These are phyloP conservation scores for Erysimum pusillum DNA, from an alignment of 441 rosid species.

Conservation along the genomic window DNA sequence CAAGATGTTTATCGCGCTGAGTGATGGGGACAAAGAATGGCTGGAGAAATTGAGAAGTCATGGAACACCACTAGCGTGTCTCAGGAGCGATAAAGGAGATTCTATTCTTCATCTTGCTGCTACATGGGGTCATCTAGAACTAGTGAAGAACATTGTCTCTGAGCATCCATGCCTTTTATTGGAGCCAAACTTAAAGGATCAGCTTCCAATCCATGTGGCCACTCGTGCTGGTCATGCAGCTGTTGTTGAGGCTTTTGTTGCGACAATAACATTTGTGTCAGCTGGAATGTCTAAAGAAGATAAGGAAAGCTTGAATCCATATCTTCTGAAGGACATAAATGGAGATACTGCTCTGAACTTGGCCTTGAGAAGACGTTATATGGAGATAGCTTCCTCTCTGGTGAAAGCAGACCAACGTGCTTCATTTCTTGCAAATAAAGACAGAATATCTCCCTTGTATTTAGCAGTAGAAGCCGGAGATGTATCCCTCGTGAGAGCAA, in stretches of 20 bases:
- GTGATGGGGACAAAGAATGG: not conserved
- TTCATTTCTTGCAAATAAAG: not conserved
- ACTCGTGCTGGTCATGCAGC: too few species aligned
- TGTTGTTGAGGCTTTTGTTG: too few species aligned
- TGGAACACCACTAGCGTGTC: not conserved
- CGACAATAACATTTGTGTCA: too few species aligned
- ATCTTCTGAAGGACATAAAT: not conserved
- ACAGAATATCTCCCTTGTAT: slow-evolving; percentile 30
- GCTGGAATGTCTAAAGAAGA: too few species aligned
- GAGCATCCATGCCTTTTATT: too few species aligned
- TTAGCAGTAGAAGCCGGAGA: slow-evolving; percentile 18
- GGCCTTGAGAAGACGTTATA: not conserved
- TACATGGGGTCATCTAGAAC: not conserved
- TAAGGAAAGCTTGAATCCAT: too few species aligned
- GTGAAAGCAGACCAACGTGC: not conserved
- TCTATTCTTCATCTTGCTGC: slow-evolving; percentile 17
- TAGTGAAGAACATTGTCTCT: not conserved
- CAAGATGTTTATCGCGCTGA: not conserved
- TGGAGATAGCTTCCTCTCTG: not conserved
- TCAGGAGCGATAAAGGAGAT: not conserved
- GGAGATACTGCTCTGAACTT: slow-evolving; percentile 33
- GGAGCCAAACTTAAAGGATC: too few species aligned
- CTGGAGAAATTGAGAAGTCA: not conserved
- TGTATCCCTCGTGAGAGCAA: not conserved
- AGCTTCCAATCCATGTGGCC: too few species aligned